Conservation (phyloP, 768 basidiomycete genomes). For the Fomitopsis pulvina region DNA sequence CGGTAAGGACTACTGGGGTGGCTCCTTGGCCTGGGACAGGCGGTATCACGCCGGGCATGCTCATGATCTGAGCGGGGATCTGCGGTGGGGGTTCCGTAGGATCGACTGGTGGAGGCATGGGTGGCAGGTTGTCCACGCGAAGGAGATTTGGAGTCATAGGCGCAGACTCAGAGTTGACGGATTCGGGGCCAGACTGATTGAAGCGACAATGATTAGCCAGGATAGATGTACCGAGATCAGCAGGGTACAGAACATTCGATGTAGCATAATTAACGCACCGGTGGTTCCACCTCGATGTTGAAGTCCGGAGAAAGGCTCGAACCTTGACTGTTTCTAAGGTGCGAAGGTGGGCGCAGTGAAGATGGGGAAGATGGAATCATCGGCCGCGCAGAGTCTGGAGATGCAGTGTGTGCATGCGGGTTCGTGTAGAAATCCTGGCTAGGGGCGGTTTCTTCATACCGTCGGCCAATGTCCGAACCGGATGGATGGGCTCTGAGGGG, state of each 20-base stretch:
- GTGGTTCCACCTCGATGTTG: constrained; percentile 11
- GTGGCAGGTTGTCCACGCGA: constrained; percentile 33
- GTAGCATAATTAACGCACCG: constrained; percentile 7
- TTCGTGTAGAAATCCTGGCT: constrained; percentile 11
- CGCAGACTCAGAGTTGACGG: constrained; percentile 19
- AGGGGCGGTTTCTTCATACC: background rate
- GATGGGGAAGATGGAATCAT: constrained; percentile 3
- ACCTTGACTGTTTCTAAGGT: background rate
- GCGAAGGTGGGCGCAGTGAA: constrained; percentile 9
- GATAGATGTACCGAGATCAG: constrained; percentile 21
- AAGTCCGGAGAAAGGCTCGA: constrained; percentile 3
- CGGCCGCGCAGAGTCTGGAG: constrained; percentile 6
- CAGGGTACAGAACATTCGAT: constrained; percentile 9
- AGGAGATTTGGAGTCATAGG: constrained; percentile 25
- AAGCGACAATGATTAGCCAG: background rate
- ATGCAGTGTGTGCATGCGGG: constrained; percentile 11
- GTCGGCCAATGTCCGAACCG: background rate
- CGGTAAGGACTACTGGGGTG: constrained; percentile 21
- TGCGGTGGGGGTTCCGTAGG: background rate
- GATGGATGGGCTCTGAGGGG: constrained; percentile 3
- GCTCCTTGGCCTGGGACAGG: background rate
- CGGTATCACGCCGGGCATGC: background rate
- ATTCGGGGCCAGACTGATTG: constrained; percentile 32
- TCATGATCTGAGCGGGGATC: background rate
- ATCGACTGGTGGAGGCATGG: constrained; percentile 20